phyloP scores from a whole-genome alignment of 805 yeast genomes.

The Scheffersomyces spartinae region DNA sequence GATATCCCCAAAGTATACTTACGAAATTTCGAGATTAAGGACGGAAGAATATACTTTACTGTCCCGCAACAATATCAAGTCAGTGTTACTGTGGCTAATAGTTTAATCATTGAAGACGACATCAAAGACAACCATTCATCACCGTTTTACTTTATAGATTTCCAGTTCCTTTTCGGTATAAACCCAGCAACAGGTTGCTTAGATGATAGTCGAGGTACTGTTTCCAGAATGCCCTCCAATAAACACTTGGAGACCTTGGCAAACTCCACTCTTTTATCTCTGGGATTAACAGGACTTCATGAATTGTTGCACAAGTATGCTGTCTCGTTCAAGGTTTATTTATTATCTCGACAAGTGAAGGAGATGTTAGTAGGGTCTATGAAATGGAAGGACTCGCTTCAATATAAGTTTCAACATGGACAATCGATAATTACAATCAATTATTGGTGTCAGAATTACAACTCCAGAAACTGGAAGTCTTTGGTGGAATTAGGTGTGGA shows the following conservation, averaged over 20 bases:
- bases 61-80: slow-evolving; percentile 54
- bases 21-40: slow-evolving; percentile 44
- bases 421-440: slow-evolving; percentile 41
- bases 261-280: slow-evolving; percentile 37
- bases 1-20: slow-evolving; percentile 56
- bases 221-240: slow-evolving; percentile 23
- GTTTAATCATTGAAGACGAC: slow-evolving; percentile 37
- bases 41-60: slow-evolving; percentile 66
- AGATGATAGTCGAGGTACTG: slow-evolving; percentile 2
- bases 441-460: slow-evolving; percentile 47
- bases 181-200: slow-evolving; percentile 17
- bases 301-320: slow-evolving; percentile 47
- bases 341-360: slow-evolving; percentile 46
- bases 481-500: slow-evolving; percentile 54
- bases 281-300: slow-evolving; percentile 42
- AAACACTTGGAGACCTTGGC: slow-evolving; percentile 41
- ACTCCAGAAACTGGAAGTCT: slow-evolving; percentile 36
- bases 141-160: slow-evolving; percentile 70
- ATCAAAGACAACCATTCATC: slow-evolving; percentile 34
- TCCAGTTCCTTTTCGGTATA: slow-evolving; percentile 48
- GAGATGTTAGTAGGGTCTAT: slow-evolving; percentile 27
- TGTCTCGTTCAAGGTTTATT: slow-evolving; percentile 51
- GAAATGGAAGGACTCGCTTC: slow-evolving; percentile 50
- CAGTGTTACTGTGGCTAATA: slow-evolving; percentile 60
- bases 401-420: slow-evolving; percentile 45